phyloP scores from a whole-genome alignment of 805 yeast genomes.

The Wickerhamiella allomyrinae region DNA sequence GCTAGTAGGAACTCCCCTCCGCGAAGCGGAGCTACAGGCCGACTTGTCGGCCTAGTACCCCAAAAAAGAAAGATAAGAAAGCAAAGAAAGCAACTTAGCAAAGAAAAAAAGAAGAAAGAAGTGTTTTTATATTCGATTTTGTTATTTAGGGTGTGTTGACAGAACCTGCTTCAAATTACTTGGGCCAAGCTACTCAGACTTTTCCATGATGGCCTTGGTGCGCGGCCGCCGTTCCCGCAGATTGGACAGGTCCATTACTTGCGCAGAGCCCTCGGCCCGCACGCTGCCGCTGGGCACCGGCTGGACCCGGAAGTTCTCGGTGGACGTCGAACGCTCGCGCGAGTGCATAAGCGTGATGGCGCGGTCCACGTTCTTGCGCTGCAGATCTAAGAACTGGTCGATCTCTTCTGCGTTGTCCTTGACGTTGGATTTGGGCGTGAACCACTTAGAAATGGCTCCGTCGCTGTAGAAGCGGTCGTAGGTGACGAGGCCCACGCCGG shows the following conservation, averaged over 20 bases:
- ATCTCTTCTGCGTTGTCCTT: constrained; percentile 13
- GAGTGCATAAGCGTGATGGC: constrained; percentile 14
- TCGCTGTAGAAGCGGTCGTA: constrained; percentile 19
- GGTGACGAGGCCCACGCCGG: constrained; percentile 12
- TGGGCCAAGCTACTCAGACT: too few species aligned
- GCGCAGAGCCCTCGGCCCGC: constrained; percentile 18
- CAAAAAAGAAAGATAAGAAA: too few species aligned
- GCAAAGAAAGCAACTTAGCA: too few species aligned
- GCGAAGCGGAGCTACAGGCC: too few species aligned
- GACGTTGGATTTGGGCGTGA: constrained; percentile 13
- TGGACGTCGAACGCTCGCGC: constrained; percentile 9
- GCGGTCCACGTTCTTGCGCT: constrained; percentile 13
- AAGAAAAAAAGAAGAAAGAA: too few species aligned
- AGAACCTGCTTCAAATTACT: too few species aligned
- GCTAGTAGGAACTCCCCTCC: too few species aligned
- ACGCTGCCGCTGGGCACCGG: constrained; percentile 22
- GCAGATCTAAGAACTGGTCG: constrained; percentile 11
- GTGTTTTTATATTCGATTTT: too few species aligned
- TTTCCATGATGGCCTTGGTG: constrained; percentile 7
- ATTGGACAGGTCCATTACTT: constrained; percentile 14
- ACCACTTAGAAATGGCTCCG: constrained; percentile 13
- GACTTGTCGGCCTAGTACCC: too few species aligned
- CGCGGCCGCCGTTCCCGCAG: constrained; percentile 22
- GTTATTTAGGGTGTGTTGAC: too few species aligned
- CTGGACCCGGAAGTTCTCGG: constrained; percentile 13